Conservation (phyloP, 2,329 filamentous ascomycete genomes). For the Aspergillus uvarum region DNA sequence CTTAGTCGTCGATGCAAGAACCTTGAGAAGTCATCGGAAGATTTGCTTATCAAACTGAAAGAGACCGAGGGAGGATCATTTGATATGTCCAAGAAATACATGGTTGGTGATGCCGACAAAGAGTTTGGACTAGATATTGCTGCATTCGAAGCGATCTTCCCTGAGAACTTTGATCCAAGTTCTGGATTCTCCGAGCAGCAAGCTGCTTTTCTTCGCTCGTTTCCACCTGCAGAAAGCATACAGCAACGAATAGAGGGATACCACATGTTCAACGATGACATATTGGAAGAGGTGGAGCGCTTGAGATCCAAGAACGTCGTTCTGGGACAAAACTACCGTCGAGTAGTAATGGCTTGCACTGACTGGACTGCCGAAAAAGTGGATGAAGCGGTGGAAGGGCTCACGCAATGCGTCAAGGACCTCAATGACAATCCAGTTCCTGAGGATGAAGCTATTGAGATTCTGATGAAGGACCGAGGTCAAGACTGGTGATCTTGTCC, state of each 20-base stretch:
- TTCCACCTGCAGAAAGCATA: constrained; percentile 63
- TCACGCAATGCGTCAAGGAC: constrained; percentile 80
- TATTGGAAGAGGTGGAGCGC: constrained; percentile 66
- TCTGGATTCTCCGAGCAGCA: constrained; percentile 43
- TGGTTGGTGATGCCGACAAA: constrained; percentile 51
- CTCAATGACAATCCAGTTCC: constrained; percentile 62
- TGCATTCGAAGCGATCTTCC: constrained; percentile 39
- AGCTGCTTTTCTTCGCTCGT: constrained; percentile 45
- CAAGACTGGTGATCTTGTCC: constrained; percentile 41
- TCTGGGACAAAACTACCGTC: constrained; percentile 81
- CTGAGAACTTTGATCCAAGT: constrained; percentile 42
- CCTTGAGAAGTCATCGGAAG: constrained; percentile 69
- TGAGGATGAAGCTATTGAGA: constrained; percentile 46
- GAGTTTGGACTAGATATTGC: constrained; percentile 38
- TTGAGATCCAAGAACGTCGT: constrained; percentile 79
- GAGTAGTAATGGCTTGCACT: constrained; percentile 84
- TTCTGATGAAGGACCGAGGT: constrained; percentile 46
- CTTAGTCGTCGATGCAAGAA: constrained; percentile 72
- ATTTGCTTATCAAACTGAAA: constrained; percentile 60
- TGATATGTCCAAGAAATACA: constrained; percentile 47
- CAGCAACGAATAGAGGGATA: constrained; percentile 70
- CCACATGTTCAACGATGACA: constrained; percentile 63
- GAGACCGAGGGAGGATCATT: constrained; percentile 48
- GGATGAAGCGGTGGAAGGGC: constrained; percentile 73
- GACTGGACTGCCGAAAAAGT: constrained; percentile 74